phyloP scores from a whole-genome alignment of 2,329 filamentous ascomycete genomes.

The Berkeleyomyces basicola region DNA sequence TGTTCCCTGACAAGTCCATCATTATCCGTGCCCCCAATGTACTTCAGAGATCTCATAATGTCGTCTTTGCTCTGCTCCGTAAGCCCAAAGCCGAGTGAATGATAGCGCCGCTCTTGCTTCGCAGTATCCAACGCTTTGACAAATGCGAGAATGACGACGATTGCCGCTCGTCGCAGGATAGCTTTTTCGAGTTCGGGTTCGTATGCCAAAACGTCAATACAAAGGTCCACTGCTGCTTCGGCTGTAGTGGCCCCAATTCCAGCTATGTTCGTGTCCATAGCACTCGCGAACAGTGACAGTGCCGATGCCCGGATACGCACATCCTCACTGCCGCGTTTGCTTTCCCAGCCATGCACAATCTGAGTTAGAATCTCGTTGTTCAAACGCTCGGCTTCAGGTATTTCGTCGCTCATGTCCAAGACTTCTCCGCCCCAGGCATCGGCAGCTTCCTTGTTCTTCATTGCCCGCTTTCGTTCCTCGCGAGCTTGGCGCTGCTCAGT shows the following conservation, averaged over 20 bases:
- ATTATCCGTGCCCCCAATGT: conserved; percentile 47
- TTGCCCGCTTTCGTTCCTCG: conserved; percentile 31
- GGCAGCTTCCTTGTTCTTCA: conserved; percentile 31
- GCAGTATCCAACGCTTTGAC: conserved; percentile 41
- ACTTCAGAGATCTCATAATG: conserved; percentile 43
- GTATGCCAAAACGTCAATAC: conserved; percentile 43
- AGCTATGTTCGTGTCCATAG: conserved; percentile 42
- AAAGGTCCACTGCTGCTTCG: conserved; percentile 43
- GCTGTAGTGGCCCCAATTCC: conserved; percentile 37
- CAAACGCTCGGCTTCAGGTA: conserved; percentile 26
- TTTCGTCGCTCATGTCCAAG: conserved; percentile 30
- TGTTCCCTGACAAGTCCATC: conserved; percentile 54
- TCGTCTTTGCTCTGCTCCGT: conserved; percentile 40
- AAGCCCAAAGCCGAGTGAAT: conserved; percentile 34
- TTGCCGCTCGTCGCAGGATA: conserved; percentile 50
- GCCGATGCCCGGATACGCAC: conserved; percentile 53
- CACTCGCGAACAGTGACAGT: conserved; percentile 44
- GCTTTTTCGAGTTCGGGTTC: conserved; percentile 43
- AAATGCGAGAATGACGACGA: conserved; percentile 45
- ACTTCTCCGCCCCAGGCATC: conserved; percentile 39
- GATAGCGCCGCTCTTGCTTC: conserved; percentile 26
- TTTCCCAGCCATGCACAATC: conserved; percentile 52
- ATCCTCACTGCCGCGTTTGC: conserved; percentile 49
- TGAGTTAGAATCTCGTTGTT: conserved; percentile 35
- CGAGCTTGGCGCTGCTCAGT: conserved; percentile 39